These are phyloP conservation scores for Solanum paucissectum DNA, from an alignment of 257 asterid species.

Conservation along the genomic window DNA sequence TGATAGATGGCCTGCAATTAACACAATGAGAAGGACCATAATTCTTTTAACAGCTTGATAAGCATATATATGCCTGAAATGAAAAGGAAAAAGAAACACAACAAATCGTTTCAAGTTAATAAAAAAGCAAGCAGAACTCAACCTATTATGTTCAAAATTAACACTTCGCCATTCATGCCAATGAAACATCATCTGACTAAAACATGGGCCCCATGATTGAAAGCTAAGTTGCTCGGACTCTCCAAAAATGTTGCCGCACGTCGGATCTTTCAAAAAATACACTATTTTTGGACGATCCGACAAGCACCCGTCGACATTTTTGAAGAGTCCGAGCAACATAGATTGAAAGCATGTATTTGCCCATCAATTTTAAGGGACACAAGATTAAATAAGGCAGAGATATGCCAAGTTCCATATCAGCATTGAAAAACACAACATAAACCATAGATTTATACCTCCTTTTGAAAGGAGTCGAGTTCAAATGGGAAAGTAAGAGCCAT, in stretches of 20 bases:
- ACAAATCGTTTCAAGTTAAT: background rate
- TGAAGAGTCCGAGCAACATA: background rate
- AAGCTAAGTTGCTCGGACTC: background rate
- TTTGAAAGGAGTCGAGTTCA: conserved; percentile 92
- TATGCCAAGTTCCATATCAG: background rate
- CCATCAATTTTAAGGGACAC: background rate
- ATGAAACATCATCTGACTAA: background rate
- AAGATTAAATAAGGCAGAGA: background rate
- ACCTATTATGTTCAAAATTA: background rate
- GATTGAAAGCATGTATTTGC: background rate
- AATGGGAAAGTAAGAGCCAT: conserved; percentile 90
- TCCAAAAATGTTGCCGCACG: background rate
- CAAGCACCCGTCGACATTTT: background rate
- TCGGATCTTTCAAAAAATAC: background rate
- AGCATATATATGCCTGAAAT: background rate
- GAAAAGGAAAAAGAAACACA: background rate
- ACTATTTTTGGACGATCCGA: background rate
- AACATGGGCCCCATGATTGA: background rate
- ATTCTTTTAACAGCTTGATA: background rate
- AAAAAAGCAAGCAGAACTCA: background rate
- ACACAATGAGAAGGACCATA: conserved; percentile 2
- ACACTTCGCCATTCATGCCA: background rate
- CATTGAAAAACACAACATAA: background rate
- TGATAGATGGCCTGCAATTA: conserved; percentile 75
- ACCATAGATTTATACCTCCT: conserved; percentile 51